Evolutionary conservation across 2,329 filamentous ascomycete species (phyloP), one percentile per base, ranked within the genome.

Genomic region (Fusarium sp.): DNA sequence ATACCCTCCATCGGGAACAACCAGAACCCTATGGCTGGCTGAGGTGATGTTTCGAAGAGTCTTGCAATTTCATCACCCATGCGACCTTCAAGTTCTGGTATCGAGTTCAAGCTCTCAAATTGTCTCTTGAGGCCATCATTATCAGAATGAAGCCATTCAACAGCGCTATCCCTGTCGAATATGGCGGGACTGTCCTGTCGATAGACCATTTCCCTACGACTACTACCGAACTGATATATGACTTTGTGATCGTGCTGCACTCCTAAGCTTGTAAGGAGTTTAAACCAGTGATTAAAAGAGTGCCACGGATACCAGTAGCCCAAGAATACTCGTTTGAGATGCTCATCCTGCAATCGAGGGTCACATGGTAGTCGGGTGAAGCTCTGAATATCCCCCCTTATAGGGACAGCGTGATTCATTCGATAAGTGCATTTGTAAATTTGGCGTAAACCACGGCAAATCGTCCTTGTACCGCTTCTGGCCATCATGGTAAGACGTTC

Each of bases 1-100:
- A 81, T 75, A 37, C 78, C 80, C 37, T 76, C 77, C 18, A 81
- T 20, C 1, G 46, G 48, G 23, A 67, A 67, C 1, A 65, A 6
- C 60, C 64, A 67, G 18, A 65, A 65, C 6, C 60, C 64, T 7
- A 53, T 0, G 18, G 41, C 60, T 6, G 42, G 46, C 13, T 1
- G 46, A 26, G 45, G 60, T 0, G 30, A 33, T 18, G 1, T 4
- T 13, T 45, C 2, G 20, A n/a, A 38, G 17, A 46, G 1, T 38
- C 58, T 30, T 7, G 30, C 7, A 30, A 30, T 30, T 11, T 30
- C 30, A 30, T 30, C 30, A 30, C 7, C 7, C 30, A 8, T 30
- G 6, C 7, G 30, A 30, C 10, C 30, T 30, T 30, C 30, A 3
- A 8, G 30, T 8, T 30, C 30, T 11, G 30, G 30, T 30, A 30